Base-by-base conservation (phyloP, 2,329 filamentous ascomycete species). In the Phialophora chinensis region DNA sequence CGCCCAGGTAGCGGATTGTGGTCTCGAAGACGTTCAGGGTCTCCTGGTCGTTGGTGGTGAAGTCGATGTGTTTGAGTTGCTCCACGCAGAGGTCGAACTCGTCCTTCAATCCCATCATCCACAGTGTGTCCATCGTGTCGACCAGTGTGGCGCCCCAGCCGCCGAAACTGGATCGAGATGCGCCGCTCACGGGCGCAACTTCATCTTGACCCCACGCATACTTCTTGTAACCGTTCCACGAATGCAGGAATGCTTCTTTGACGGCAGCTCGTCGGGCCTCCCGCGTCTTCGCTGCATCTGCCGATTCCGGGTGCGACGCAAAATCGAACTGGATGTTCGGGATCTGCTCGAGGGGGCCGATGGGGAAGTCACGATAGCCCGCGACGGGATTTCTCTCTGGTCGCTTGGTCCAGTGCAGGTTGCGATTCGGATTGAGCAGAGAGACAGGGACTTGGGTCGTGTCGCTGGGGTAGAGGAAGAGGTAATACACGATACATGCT, bases 1-100 rank as follows among this genome's bases (percentile, higher is more conserved):
- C 93, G 10, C 87, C 93, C 0, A 97, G 80, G 73, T 96, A 96
- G 31, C 93, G 88, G 74, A 97, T 96, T 0, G 91, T 97, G 0
- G 92, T 96, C 79, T 97, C 93, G 73, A 97, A 97, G 7, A 97
- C 79, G 44, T 90, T 94, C 57, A 96, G 87, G 10, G 82, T 78
- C 27, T 66, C 60, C n/a, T 65, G 68, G 4, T 78, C 75, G 1
- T 74, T 76, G 2, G 72, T 75, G 1, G 82, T 80, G 77, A 87
- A 89, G 75, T 89, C 84, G 68, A 88, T 80, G 10, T 80, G 80
- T 52, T 79, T 81, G 5, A 87, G 84, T 1, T 85, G 86, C 60
- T 82, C 78, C 2, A 89, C 86, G 1, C 89, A 88, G 70, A 86
- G 82, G 35, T 86, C 82, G 73, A 91, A 92, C 65, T 91, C 89